Conservation (phyloP, 306 rosid species). For the Heteromeles arbutifolia region DNA sequence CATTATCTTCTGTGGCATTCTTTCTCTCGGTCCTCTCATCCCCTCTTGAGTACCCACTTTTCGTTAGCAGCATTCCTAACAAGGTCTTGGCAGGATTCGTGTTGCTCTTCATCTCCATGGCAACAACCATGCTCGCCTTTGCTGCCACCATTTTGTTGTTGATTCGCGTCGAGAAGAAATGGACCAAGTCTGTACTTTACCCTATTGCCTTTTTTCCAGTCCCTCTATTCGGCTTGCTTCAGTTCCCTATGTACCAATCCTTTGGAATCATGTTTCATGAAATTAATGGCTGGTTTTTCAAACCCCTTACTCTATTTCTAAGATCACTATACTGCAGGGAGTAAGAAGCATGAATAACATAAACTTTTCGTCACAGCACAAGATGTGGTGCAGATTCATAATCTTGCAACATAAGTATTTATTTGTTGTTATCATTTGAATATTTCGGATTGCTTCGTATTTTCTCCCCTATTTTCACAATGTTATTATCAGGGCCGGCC, state of each 20-base stretch:
- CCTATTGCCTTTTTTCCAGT: slow-evolving; percentile 17
- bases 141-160: slow-evolving; percentile 22
- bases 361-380: no score
- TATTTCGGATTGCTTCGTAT: no score
- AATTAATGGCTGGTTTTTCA: not conserved
- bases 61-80: slow-evolving; percentile 13
- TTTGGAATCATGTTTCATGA: not conserved
- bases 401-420: no score
- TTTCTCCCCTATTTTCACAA: no score
- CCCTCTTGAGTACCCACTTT: slow-evolving; percentile 21
- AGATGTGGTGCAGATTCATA: not conserved
- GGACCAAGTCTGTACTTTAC: not conserved
- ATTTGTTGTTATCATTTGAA: not conserved
- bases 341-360: not conserved
- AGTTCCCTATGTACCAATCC: not conserved
- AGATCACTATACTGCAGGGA: not conserved
- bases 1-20: slow-evolving; percentile 28
- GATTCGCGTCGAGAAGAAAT: not conserved
- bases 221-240: not conserved
- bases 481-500: no score
- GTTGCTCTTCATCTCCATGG: slow-evolving; percentile 21
- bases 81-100: slow-evolving; percentile 21
- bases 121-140: slow-evolving; percentile 26
- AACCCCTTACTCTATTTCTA: not conserved
- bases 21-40: slow-evolving; percentile 35